Base-by-base conservation (phyloP, 345 rosid species). In the Cardiospermum halicacabum region DNA sequence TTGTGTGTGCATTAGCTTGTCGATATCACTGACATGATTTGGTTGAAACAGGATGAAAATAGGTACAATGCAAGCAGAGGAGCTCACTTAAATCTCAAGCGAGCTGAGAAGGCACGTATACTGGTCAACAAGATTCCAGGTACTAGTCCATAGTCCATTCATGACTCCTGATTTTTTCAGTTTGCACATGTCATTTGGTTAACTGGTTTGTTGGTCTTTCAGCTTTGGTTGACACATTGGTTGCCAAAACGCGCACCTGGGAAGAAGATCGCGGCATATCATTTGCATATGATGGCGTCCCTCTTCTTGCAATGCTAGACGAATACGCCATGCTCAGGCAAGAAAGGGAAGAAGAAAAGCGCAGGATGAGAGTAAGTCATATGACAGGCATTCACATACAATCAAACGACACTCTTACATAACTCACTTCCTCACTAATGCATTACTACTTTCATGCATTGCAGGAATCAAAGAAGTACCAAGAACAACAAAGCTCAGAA, bases 71-170 rank as follows among this genome's bases (percentile, higher is more conserved):
- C 97, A 19, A 89, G 99, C 76, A 81, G 96, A 80, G 99, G 99
- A 19, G 96, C 99, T 2, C 99, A 94, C 64, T 79, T 91, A 74
- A 94, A 94, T 80, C 99, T 94, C 81, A 94, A 94, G 86, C 96
- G 97, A 28, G 99, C 99, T 30, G 97, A 94, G 72, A 91, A 87
- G 73, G 96, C 97, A 40, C 78, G 99, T 48, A 70, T 89, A 71
- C 72, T 94, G 73, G 99, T 94, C 48, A 94, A 86, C 86, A 91
- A 89, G 84, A 94, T 94, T 76, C 96, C 99, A 58, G 95, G 97
- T 91, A 87, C 56, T 70, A 65, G 42, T 71, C n/a, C n/a, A n/a
- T n/a, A n/a, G n/a, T n/a, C n/a, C n/a, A n/a, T n/a, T n/a, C n/a
- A n/a, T n/a, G n/a, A n/a, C n/a, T n/a, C n/a, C n/a, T n/a, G n/a